Evolutionary conservation across 1,139 yeast species (phyloP), one percentile per base, ranked within the genome.

Genomic region (Saccharomyces pastorianus): DNA sequence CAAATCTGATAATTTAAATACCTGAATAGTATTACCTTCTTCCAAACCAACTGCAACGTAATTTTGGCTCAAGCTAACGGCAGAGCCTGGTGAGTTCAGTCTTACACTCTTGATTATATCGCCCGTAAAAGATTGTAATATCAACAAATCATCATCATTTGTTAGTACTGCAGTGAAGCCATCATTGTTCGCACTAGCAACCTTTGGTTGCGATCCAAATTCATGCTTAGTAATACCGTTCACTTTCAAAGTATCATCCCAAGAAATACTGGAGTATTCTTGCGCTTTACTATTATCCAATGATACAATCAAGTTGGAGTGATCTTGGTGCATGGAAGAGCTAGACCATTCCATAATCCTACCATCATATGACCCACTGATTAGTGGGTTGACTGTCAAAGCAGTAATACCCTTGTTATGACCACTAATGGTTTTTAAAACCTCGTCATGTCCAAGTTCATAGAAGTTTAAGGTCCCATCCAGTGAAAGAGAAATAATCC

Each of bases 331-430:
- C 9, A 76, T 66, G 0, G 69, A 63, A 3, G 81, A 73, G 2
- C 59, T 63, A 1, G 66, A 58, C 95, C 96, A 88, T 56, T 76
- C 69, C 55, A 79, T 72, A n/a, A 88, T 70, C 51, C 79, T 73
- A 20, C 98, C 97, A 68, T 91, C 96, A 54, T 88, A 82, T 14
- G 93, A 83, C n/a, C 96, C 97, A 4, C 95, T 80, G 1, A 69
- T 65, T 11, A 65, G 47, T 49, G 71, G 69, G 63, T 65, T 64
- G 4, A 75, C 64, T 1, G 80, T 69, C 44, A 83, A 66, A 0
- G 86, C 76, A 1, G 96, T 88, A 55, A 93, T 79, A 20, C 90
- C 78, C 62, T 83, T 82, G 69, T 90, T 96, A 65, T 93, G 98
- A 20, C 98, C 97, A 53, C 73, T 67, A 20, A 90, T 70, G 0